A percentile compares a stretch with the other conserved stretches of the same genome.
Conservation (phyloP, 306 rosid species). For the Myrica gale region DNA sequence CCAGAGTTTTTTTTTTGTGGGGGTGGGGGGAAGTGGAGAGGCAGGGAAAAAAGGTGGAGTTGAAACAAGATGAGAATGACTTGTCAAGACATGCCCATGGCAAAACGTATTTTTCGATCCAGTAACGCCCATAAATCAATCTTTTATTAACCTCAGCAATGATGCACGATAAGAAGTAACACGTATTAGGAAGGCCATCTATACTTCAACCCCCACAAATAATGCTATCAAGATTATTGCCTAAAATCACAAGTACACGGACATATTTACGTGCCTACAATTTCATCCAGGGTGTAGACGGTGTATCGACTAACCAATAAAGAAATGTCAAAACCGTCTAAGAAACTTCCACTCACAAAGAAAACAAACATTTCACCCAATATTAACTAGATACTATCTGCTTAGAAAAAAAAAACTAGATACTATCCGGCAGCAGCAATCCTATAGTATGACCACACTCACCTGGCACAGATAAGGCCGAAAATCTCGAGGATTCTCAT, state of each 20-base stretch:
- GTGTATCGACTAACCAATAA: not conserved
- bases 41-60: not conserved
- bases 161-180: not conserved
- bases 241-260: not conserved
- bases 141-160: not conserved
- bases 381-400: too few species aligned
- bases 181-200: not conserved
- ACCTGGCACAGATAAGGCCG: constrained; percentile 95
- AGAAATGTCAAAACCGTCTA: too few species aligned
- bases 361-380: too few species aligned
- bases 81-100: not conserved
- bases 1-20: too few species aligned
- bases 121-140: not conserved
- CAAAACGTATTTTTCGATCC: not conserved
- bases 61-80: not conserved
- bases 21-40: too few species aligned
- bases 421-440: not conserved
- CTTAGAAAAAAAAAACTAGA: too few species aligned
- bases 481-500: constrained; percentile 81
- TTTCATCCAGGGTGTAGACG: not conserved
- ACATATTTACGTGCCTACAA: not conserved
- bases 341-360: too few species aligned
- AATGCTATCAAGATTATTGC: not conserved
- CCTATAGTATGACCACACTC: constrained; percentile 29
- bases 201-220: not conserved